Evolutionary conservation across 2,329 filamentous ascomycete species (phyloP), one percentile per base, ranked within the genome.

Genomic region (Xylaria sp.): DNA sequence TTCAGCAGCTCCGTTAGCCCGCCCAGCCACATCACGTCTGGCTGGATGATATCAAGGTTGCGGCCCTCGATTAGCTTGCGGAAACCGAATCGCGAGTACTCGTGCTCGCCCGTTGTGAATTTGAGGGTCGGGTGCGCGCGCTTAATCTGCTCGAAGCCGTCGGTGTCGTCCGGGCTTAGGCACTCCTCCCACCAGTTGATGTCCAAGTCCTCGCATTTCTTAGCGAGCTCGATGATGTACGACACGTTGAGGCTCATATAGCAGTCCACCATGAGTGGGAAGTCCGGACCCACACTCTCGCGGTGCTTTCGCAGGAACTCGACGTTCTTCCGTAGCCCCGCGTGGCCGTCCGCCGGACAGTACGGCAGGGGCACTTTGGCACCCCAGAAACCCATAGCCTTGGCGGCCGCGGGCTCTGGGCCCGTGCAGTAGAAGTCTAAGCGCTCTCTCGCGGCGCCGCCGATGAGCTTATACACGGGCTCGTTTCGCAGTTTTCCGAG

Each of bases 121-220:
- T 97, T 97, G 81, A 95, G 85, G 2, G 90, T 91, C 0, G 94
- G 94, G 78, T 97, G 94, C 0, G 94, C 94, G 58, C 91, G 89
- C 86, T 97, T 97, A 82, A 97, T 90, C 78, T 93, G 89, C 72
- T 89, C 91, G 76, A 97, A 97, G 65, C 94, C 94, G 75, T 97
- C 94, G 56, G 92, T 93, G 83, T 97, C 94, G 80, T 97, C 94
- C 12, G 94, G 94, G 34, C 90, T 92, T 70, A 97, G 83, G 72
- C 93, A 97, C 83, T 97, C 94, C 83, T 97, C 94, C 93, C 93
- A 97, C 94, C 94, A 97, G 83, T 97, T 94, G 79, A 97, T 94
- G 80, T 95, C 87, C 72, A 97, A 87, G 73, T 94, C 90, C 74
- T 93, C 88, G 78, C 91, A 93, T 60, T 90, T 91, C 81, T 94